A percentile compares a stretch with the other conserved stretches of the same genome.
Evolutionary conservation across 345 rosid species (phyloP).

Genomic region (Boechera stricta): DNA sequence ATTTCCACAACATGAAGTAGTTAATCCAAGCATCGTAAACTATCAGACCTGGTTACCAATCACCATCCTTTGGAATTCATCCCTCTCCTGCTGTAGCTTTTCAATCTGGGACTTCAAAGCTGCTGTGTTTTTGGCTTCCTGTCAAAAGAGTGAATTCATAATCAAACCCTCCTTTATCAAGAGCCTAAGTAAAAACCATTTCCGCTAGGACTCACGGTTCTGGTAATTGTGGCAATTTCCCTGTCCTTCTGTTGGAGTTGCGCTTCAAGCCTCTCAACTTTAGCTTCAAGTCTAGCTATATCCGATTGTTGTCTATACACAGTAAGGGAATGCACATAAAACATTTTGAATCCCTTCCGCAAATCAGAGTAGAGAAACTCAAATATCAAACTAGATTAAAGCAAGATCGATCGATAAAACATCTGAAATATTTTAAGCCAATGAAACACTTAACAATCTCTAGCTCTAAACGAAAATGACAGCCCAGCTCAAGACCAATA

Average conservation of each 20-base stretch:
- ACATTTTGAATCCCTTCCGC: background rate
- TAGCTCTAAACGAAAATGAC: background rate
- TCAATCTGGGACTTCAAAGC: slow-evolving; percentile 88
- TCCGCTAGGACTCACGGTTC: slow-evolving; percentile 64
- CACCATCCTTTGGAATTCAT: slow-evolving; percentile 99
- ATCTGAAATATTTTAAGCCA: background rate
- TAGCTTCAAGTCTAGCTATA: slow-evolving; percentile 88
- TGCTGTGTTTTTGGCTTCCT: slow-evolving; percentile 95
- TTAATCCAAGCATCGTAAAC: slow-evolving; percentile 6
- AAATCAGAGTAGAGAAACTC: background rate
- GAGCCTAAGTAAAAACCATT: slow-evolving; percentile 7
- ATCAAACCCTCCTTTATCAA: background rate
- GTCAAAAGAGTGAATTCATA: slow-evolving; percentile 32
- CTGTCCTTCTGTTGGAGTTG: slow-evolving; percentile 86
- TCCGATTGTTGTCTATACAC: slow-evolving; percentile 70
- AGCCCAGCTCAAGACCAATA: background rate
- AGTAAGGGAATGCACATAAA: slow-evolving; percentile 3
- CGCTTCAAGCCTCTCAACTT: slow-evolving; percentile 91
- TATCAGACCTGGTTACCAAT: slow-evolving; percentile 91
- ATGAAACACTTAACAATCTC: slow-evolving; percentile 19
- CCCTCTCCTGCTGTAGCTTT: slow-evolving; percentile 91
- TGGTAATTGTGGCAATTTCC: slow-evolving; percentile 91
- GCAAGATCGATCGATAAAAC: background rate
- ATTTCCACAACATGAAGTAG: background rate
- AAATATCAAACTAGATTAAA: slow-evolving; percentile 4